phyloP scores from a whole-genome alignment of 140 eudicot species.

The Senecio squalidus region DNA sequence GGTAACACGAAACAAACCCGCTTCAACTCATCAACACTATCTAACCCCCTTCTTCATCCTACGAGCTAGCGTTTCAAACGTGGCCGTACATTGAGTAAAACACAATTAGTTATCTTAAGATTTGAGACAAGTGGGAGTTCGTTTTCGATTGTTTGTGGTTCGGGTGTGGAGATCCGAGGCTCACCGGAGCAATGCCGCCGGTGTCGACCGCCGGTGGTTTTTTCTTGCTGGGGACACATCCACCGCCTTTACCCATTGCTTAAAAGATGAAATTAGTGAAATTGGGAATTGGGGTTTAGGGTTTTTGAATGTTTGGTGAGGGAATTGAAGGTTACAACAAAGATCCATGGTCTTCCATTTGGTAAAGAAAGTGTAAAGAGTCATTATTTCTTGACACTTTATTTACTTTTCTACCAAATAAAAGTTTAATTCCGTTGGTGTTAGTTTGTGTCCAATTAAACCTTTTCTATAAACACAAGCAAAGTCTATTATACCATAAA shows the following conservation, averaged over 20 bases:
- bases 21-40: slow-evolving; percentile 68
- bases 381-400: too few species aligned
- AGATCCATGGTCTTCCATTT: too few species aligned
- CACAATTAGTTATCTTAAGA: slow-evolving; percentile 48
- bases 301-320: not conserved
- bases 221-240: slow-evolving; percentile 80
- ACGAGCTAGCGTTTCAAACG: slow-evolving; percentile 67
- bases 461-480: too few species aligned
- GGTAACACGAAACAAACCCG: slow-evolving; percentile 62
- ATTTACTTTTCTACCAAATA: too few species aligned
- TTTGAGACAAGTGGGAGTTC: not conserved
- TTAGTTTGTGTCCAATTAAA: too few species aligned
- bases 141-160: not conserved
- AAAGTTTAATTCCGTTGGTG: too few species aligned
- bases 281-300: not conserved
- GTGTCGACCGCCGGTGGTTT: slow-evolving; percentile 30
- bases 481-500: too few species aligned
- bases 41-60: slow-evolving; percentile 69
- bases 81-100: slow-evolving; percentile 97
- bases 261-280: slow-evolving; percentile 3
- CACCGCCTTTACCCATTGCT: slow-evolving; percentile 87
- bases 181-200: slow-evolving; percentile 26
- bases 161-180: slow-evolving; percentile 11
- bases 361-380: too few species aligned
- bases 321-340: too few species aligned